Percentiles rank a stretch among this genome's conserved stretches.
Evolutionary conservation across 148 eudicot genomes (phyloP).

Genomic region (Arctostaphylos glauca): DNA sequence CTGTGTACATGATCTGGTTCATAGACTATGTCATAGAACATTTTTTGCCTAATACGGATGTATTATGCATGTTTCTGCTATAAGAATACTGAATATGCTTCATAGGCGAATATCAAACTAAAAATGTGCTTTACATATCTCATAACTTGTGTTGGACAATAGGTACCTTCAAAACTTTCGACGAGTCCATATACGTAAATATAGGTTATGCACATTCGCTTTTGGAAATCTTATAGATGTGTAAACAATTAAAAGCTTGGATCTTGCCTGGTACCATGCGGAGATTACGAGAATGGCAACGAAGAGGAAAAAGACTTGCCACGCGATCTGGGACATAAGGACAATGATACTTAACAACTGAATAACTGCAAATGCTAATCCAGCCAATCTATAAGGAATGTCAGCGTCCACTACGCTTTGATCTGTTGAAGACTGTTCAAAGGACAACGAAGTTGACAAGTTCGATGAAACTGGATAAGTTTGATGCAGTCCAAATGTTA

Average conservation of each 20-base stretch:
- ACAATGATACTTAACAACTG: constrained; percentile 70
- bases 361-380: constrained; percentile 83
- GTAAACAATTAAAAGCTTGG: neutral
- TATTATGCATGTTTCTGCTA: neutral
- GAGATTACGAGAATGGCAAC: constrained; percentile 63
- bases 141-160: too few species aligned
- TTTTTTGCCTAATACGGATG: neutral
- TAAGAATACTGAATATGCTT: neutral
- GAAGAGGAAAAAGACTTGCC: constrained; percentile 73
- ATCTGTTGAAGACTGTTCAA: constrained; percentile 79
- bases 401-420: constrained; percentile 89
- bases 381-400: constrained; percentile 89
- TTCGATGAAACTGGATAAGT: neutral
- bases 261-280: constrained; percentile 73
- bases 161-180: neutral
- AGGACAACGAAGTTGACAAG: neutral
- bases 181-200: neutral
- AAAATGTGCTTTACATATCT: neutral
- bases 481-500: too few species aligned
- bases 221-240: neutral
- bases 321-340: constrained; percentile 75
- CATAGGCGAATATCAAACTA: neutral
- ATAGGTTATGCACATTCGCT: neutral
- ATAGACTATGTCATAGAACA: neutral
- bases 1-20: neutral